These are phyloP conservation scores for Leccinum incarnatum DNA, from an alignment of 768 basidiomycete genomes.

Conservation along the genomic window DNA sequence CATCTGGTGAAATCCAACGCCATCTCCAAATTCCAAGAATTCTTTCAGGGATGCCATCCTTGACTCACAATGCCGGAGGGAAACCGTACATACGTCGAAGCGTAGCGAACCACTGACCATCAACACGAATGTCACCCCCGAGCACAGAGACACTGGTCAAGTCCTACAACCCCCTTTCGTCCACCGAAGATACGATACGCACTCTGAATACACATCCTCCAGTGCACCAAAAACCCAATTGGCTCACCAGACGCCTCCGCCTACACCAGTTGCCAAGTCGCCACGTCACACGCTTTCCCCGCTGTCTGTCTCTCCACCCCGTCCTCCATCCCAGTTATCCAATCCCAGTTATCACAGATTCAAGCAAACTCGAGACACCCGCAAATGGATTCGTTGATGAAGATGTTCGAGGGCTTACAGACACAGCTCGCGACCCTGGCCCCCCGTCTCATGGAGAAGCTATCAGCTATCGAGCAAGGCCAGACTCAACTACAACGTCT, in stretches of 20 bases:
- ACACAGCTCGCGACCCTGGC: constrained; percentile 37
- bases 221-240: constrained; percentile 17
- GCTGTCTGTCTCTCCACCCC: constrained; percentile 22
- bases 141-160: background rate
- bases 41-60: constrained; percentile 57
- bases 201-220: constrained; percentile 29
- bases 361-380: constrained; percentile 5
- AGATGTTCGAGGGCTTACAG: constrained; percentile 41
- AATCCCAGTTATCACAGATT: constrained; percentile 13
- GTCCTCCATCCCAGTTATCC: constrained; percentile 26
- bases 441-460: constrained; percentile 35
- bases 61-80: constrained; percentile 30
- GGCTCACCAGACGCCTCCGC: constrained; percentile 12
- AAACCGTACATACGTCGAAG: background rate
- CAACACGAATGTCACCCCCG: constrained; percentile 14
- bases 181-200: constrained; percentile 13
- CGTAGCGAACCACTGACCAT: constrained; percentile 9
- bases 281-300: constrained; percentile 18
- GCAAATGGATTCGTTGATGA: constrained; percentile 24
- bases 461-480: constrained; percentile 30
- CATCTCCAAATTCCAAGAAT: background rate
- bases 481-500: constrained; percentile 21
- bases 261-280: constrained; percentile 29
- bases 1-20: constrained; percentile 52
- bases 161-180: constrained; percentile 6